A percentile compares a stretch with the other conserved stretches of the same genome.
Conservation (phyloP, 2,329 filamentous ascomycete species). For the Hypoxylon sp. region DNA sequence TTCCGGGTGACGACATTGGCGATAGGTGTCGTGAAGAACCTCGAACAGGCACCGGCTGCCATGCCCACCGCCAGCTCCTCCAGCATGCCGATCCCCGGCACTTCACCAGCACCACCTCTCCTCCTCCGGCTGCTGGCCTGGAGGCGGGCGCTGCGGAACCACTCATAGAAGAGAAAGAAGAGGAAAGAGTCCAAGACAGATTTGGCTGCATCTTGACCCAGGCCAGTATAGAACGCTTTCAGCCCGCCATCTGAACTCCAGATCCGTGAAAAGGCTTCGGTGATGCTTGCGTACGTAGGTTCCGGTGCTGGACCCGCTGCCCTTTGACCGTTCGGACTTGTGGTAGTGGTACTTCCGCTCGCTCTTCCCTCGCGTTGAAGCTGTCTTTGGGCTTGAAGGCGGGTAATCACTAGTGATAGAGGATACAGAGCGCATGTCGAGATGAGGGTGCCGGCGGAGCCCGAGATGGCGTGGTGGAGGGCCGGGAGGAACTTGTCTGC, state of each 20-base stretch:
- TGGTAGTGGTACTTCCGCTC: conserved; percentile 30
- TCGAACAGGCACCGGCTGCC: conserved; percentile 80
- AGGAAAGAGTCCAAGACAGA: conserved; percentile 83
- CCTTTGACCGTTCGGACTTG: conserved; percentile 25
- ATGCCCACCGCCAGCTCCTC: conserved; percentile 83
- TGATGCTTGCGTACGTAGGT: conserved; percentile 72
- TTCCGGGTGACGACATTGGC: conserved; percentile 86
- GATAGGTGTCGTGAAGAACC: conserved; percentile 83
- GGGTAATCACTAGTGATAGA: conserved; percentile 83
- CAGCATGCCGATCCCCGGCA: conserved; percentile 66
- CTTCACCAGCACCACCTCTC: conserved; percentile 7
- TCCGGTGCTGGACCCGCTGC: conserved; percentile 36
- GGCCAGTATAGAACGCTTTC: conserved; percentile 77
- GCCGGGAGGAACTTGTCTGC: conserved; percentile 71
- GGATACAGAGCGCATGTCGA: conserved; percentile 86
- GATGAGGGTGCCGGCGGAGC: conserved; percentile 82
- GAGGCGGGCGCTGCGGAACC: conserved; percentile 52
- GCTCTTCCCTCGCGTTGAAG: conserved; percentile 57
- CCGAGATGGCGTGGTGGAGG: conserved; percentile 85
- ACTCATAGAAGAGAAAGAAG: conserved; percentile 87
- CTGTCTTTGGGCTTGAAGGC: conserved; percentile 83
- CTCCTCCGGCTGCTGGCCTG: conserved; percentile 32
- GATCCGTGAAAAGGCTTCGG: conserved; percentile 80
- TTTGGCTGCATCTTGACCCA: conserved; percentile 74
- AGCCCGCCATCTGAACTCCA: conserved; percentile 78